A percentile compares a stretch with the other conserved stretches of the same genome.
Conservation (phyloP, 768 basidiomycete species). For the Boletales sp. region DNA sequence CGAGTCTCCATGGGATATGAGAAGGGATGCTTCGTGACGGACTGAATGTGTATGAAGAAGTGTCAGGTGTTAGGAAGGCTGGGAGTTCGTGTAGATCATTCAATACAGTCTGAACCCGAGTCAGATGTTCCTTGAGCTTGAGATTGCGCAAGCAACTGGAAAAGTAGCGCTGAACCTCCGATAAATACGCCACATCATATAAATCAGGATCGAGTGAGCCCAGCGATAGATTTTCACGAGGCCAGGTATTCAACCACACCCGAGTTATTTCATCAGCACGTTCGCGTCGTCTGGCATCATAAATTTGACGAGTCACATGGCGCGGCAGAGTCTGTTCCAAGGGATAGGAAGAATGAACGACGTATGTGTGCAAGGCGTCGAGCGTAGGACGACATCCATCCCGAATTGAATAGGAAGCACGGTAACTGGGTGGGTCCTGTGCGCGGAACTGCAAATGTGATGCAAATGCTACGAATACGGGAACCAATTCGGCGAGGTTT, state of each 20-base stretch:
- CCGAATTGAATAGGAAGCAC: neutral
- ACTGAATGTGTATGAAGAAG: neutral
- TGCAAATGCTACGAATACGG: slow-evolving; percentile 29
- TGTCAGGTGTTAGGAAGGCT: too few species aligned
- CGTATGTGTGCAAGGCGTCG: neutral
- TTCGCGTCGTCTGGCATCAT: neutral
- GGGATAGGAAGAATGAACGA: neutral
- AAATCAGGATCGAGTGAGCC: neutral
- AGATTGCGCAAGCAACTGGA: neutral
- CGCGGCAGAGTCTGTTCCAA: neutral
- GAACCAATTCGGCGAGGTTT: slow-evolving; percentile 7
- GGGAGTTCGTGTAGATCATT: neutral
- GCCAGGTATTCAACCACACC: neutral
- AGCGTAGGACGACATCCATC: neutral
- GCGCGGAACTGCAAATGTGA: slow-evolving; percentile 4
- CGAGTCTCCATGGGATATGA: neutral
- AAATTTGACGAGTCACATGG: neutral
- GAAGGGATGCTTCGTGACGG: neutral
- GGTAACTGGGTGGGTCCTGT: slow-evolving; percentile 4
- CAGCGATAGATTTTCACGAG: neutral
- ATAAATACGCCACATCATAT: neutral
- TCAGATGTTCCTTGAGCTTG: neutral
- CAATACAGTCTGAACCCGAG: neutral
- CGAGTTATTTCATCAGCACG: neutral
- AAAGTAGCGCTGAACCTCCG: neutral